Evolutionary conservation across 495 filamentous ascomycete genomes (phyloP).

Genomic region (Tricharina praecox): DNA sequence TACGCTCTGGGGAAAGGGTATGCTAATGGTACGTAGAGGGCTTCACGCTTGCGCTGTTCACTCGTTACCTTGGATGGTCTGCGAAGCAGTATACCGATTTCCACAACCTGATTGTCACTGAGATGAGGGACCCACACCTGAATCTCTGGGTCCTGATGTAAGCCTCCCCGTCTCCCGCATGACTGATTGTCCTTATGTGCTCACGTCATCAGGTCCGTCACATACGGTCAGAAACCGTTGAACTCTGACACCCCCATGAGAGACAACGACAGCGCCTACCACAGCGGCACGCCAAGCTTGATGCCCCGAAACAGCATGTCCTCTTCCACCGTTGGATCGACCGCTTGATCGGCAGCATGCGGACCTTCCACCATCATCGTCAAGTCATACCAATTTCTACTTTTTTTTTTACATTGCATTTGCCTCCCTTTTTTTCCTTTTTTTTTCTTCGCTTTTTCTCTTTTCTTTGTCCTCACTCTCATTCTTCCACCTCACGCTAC

Average conservation of each 20-base stretch:
- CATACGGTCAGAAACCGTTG: slow-evolving; percentile 1
- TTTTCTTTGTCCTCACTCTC: no score
- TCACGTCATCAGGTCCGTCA: not conserved
- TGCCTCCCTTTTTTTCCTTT: not conserved
- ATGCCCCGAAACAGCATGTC: not conserved
- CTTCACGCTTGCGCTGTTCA: slow-evolving; percentile 42
- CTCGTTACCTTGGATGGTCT: slow-evolving; percentile 36
- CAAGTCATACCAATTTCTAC: not conserved
- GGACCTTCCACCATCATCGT: not conserved
- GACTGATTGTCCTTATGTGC: not conserved
- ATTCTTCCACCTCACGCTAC: no score
- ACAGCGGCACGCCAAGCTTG: not conserved
- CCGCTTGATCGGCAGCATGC: not conserved
- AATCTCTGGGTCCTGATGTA: slow-evolving; percentile 5
- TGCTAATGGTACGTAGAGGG: slow-evolving; percentile 25
- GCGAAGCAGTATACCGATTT: slow-evolving; percentile 34
- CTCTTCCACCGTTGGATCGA: not conserved
- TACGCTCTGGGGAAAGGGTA: no score
- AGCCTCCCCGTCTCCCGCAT: not conserved
- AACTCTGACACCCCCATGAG: not conserved
- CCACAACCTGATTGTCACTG: slow-evolving; percentile 15
- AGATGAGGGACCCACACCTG: not conserved
- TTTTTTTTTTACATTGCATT: not conserved
- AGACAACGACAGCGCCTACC: not conserved
- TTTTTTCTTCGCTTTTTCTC: no score